Evolutionary conservation across 129 eudicot species (phyloP).

Genomic region (Lactuca saligna): DNA sequence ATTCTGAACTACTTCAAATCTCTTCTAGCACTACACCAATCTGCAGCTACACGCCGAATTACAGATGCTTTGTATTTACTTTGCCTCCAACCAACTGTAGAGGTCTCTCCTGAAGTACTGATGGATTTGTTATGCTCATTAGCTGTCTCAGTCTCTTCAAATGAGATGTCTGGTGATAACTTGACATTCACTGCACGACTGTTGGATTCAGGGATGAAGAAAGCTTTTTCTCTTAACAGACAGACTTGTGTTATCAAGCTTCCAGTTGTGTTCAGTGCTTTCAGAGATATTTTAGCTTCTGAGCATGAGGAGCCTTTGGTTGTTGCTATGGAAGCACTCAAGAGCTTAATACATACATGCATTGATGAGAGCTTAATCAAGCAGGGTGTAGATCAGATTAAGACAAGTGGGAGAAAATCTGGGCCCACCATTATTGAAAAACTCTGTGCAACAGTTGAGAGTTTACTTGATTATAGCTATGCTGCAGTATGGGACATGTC

Average conservation of each 20-base stretch:
- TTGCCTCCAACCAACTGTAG: slow-evolving; percentile 53
- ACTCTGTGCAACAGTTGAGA: slow-evolving; percentile 73
- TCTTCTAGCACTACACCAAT: slow-evolving; percentile 58
- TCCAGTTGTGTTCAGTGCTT: slow-evolving; percentile 74
- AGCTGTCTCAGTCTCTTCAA: slow-evolving; percentile 50
- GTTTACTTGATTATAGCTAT: slow-evolving; percentile 74
- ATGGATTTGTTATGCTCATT: slow-evolving; percentile 75
- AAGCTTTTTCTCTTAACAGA: slow-evolving; percentile 58
- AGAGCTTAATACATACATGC: slow-evolving; percentile 68
- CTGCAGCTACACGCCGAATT: slow-evolving; percentile 71
- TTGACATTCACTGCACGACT: slow-evolving; percentile 84
- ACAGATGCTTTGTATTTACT: slow-evolving; percentile 68
- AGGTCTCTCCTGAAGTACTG: slow-evolving; percentile 68
- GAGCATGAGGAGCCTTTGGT: slow-evolving; percentile 84
- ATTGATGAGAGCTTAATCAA: slow-evolving; percentile 80
- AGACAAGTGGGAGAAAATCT: slow-evolving; percentile 44
- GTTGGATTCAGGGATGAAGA: slow-evolving; percentile 82
- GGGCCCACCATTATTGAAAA: slow-evolving; percentile 78
- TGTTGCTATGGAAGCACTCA: slow-evolving; percentile 74
- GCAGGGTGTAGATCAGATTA: slow-evolving; percentile 73
- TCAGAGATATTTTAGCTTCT: slow-evolving; percentile 78
- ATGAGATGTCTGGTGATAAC: slow-evolving; percentile 85
- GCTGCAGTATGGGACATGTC: slow-evolving; percentile 89
- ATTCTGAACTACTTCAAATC: slow-evolving; percentile 76
- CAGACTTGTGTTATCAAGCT: slow-evolving; percentile 80